Percentiles rank a stretch among this genome's conserved stretches.
Evolutionary conservation across 371 early-diverging fungal genomes (phyloP).

Genomic region (Fennellomyces sp.): DNA sequence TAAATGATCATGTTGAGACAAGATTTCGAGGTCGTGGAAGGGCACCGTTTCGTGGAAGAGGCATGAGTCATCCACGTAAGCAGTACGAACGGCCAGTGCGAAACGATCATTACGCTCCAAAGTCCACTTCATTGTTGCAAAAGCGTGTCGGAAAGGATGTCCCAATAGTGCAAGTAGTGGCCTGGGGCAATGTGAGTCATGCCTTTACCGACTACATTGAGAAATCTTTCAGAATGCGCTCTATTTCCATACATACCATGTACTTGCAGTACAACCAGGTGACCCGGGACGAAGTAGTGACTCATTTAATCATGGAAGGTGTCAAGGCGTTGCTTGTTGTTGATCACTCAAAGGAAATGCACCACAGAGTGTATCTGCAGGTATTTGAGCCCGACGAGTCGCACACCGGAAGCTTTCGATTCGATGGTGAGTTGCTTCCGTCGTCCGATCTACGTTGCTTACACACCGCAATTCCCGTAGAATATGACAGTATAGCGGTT

Average conservation of each 20-base stretch:
- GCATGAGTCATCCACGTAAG: background rate
- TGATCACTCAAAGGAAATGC: constrained; percentile 37
- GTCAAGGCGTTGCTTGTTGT: constrained; percentile 55
- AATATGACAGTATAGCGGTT: constrained; percentile 37
- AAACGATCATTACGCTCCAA: background rate
- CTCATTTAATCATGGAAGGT: constrained; percentile 53
- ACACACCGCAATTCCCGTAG: no score
- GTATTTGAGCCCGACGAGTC: constrained; percentile 27
- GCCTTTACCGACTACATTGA: constrained; percentile 19
- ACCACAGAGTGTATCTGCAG: constrained; percentile 36
- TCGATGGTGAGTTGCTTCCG: constrained; percentile 41
- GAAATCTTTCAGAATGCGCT: constrained; percentile 13
- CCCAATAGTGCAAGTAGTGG: constrained; percentile 21
- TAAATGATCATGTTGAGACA: no score
- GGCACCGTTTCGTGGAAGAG: background rate
- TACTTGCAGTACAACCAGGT: constrained; percentile 16
- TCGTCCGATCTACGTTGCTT: no score
- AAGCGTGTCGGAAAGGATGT: constrained; percentile 8
- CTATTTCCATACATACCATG: constrained; percentile 12
- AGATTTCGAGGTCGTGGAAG: background rate
- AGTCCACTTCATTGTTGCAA: background rate
- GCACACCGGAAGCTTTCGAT: constrained; percentile 23
- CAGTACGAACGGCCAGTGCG: background rate
- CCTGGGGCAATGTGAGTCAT: constrained; percentile 16
- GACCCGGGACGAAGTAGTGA: constrained; percentile 17